Percentiles rank a stretch among this genome's conserved stretches.
phyloP scores from a whole-genome alignment of 2,329 filamentous ascomycete genomes.

The Phyllosticta citriasiana region DNA sequence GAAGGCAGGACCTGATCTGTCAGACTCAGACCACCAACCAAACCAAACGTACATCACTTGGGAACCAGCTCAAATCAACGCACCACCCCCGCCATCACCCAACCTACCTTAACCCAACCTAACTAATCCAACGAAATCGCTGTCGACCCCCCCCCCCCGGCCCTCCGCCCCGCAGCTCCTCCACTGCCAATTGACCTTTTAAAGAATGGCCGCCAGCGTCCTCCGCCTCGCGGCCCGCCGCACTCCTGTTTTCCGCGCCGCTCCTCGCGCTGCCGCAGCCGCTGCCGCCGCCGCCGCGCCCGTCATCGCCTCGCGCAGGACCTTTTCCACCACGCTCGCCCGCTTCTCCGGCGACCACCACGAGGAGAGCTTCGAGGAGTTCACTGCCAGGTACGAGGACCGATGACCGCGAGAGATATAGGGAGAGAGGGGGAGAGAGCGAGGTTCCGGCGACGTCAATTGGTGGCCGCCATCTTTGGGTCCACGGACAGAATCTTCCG shows the following conservation, averaged over 20 bases:
- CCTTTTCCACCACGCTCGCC: conserved; percentile 43
- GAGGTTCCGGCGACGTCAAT: neutral
- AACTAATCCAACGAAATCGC: conserved; percentile 8
- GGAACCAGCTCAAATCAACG: conserved; percentile 7
- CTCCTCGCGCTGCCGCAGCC: conserved; percentile 30
- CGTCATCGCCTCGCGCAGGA: conserved; percentile 12
- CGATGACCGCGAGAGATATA: neutral
- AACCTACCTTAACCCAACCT: conserved; percentile 3
- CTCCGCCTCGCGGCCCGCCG: conserved; percentile 62
- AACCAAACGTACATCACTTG: conserved; percentile 2
- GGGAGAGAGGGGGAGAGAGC: neutral
- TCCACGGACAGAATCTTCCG: neutral
- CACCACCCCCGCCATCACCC: conserved; percentile 16
- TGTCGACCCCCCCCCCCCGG: conserved; percentile 6
- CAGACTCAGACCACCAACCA: conserved; percentile 5
- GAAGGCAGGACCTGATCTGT: conserved; percentile 1
- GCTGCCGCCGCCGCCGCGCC: conserved; percentile 9
- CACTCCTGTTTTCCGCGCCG: conserved; percentile 44
- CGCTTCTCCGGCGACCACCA: conserved; percentile 47
- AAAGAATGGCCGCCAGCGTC: conserved; percentile 54
- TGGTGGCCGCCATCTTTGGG: neutral
- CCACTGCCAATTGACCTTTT: neutral
- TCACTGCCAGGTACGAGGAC: conserved; percentile 74
- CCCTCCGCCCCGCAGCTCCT: conserved; percentile 8
- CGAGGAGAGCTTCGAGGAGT: conserved; percentile 99